phyloP scores from a whole-genome alignment of 1,284 basidiomycete genomes.

The Termitomyces sp. region DNA sequence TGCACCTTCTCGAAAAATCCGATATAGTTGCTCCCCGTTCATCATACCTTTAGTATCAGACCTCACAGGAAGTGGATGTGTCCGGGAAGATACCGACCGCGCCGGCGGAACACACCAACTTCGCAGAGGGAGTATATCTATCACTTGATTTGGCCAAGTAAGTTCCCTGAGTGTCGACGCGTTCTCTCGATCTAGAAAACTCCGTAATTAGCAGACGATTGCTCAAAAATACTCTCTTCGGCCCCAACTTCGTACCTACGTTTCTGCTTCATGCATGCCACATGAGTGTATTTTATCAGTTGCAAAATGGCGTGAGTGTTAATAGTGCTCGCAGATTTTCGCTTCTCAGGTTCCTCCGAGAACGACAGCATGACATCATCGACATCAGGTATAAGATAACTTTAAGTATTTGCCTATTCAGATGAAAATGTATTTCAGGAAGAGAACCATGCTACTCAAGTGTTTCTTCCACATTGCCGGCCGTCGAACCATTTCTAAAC shows the following conservation, averaged over 20 bases:
- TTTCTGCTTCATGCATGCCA: no score
- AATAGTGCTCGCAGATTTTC: neutral
- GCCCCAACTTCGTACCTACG: no score
- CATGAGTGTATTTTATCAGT: slow-evolving; percentile 27
- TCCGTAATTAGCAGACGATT: slow-evolving; percentile 23
- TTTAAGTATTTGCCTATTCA: slow-evolving; percentile 28
- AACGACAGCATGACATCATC: slow-evolving; percentile 49
- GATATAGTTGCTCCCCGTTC: neutral
- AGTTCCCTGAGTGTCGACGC: slow-evolving; percentile 10
- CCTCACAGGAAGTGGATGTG: slow-evolving; percentile 50
- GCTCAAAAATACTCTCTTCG: slow-evolving; percentile 22
- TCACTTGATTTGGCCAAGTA: slow-evolving; percentile 54
- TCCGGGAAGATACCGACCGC: slow-evolving; percentile 27
- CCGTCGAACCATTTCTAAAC: slow-evolving; percentile 45
- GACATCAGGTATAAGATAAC: slow-evolving; percentile 30
- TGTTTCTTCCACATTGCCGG: slow-evolving; percentile 53
- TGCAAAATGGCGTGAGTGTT: slow-evolving; percentile 39
- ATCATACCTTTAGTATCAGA: slow-evolving; percentile 31
- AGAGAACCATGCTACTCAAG: slow-evolving; percentile 50
- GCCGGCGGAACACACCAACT: slow-evolving; percentile 18
- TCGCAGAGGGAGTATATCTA: slow-evolving; percentile 44
- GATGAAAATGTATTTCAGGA: slow-evolving; percentile 31
- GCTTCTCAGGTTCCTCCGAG: slow-evolving; percentile 23
- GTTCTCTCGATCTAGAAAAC: slow-evolving; percentile 1
- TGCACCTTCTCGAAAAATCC: slow-evolving; percentile 37